Evolutionary conservation across 495 filamentous ascomycete genomes (phyloP).

Genomic region (Evernia prunastri): DNA sequence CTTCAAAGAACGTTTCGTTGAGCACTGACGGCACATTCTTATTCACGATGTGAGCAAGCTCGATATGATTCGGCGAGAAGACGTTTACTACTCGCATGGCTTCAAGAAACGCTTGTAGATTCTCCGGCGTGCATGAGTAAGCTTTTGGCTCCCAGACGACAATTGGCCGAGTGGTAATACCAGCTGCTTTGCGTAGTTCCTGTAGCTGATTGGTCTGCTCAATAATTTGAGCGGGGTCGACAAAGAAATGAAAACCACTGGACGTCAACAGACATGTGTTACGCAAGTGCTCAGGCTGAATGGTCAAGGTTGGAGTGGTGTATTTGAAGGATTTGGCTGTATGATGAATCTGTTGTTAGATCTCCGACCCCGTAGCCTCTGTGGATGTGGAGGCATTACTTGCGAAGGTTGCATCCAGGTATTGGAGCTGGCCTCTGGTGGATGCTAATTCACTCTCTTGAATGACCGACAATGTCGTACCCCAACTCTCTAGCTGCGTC

Average conservation of each 20-base stretch:
- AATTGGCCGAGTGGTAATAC: slow-evolving; percentile 22
- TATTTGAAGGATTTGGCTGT: neutral
- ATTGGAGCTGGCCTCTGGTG: slow-evolving; percentile 26
- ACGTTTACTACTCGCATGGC: slow-evolving; percentile 30
- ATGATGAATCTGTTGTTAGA: neutral
- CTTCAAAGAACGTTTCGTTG: neutral
- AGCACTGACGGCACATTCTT: neutral
- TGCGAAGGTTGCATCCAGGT: slow-evolving; percentile 19
- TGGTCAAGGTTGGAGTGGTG: neutral
- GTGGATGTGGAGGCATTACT: slow-evolving; percentile 8
- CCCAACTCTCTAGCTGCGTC: slow-evolving; percentile 25
- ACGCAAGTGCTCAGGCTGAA: slow-evolving; percentile 5
- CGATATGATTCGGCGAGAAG: slow-evolving; percentile 37
- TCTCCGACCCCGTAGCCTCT: slow-evolving; percentile 17
- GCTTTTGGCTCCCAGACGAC: slow-evolving; percentile 39
- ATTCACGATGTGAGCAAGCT: slow-evolving; percentile 23
- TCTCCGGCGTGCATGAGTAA: slow-evolving; percentile 27
- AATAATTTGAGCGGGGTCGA: slow-evolving; percentile 14
- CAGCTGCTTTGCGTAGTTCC: slow-evolving; percentile 15
- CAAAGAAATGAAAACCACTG: slow-evolving; percentile 21
- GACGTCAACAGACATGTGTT: slow-evolving; percentile 14
- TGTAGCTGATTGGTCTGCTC: slow-evolving; percentile 11
- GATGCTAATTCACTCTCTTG: slow-evolving; percentile 16
- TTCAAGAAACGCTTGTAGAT: slow-evolving; percentile 26
- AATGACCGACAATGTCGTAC: slow-evolving; percentile 9